These are phyloP conservation scores for Nitzschia inconspicua DNA, from an alignment of 108 stramenopile genomes.

Conservation along the genomic window DNA sequence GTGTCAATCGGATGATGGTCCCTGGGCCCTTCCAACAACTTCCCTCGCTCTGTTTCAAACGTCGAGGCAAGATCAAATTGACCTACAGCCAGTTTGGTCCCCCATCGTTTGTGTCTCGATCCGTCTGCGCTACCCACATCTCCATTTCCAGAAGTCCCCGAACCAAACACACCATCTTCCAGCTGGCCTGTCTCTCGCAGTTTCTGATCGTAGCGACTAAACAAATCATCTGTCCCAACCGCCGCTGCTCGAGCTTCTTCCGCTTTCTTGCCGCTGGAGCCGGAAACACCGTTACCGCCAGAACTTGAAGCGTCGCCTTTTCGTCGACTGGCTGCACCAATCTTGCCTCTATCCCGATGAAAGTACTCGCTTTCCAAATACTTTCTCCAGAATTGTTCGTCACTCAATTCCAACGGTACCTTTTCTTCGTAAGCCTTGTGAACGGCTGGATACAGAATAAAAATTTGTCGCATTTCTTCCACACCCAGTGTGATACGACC, in stretches of 20 bases:
- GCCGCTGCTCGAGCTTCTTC: slow-evolving; percentile 75
- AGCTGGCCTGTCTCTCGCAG: slow-evolving; percentile 22
- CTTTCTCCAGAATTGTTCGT: slow-evolving; percentile 88
- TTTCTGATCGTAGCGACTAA: slow-evolving; percentile 73
- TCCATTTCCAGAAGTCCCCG: slow-evolving; percentile 2
- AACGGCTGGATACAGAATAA: slow-evolving; percentile 86
- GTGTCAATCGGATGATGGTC: slow-evolving; percentile 61
- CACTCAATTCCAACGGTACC: slow-evolving; percentile 80
- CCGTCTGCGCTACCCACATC: slow-evolving; percentile 1
- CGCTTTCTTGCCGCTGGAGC: slow-evolving; percentile 15
- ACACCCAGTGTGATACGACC: slow-evolving; percentile 46
- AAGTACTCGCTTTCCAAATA: slow-evolving; percentile 87
- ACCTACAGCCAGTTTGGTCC: slow-evolving; percentile 65
- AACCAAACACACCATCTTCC: background rate
- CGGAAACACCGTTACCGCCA: background rate
- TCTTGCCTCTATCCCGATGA: slow-evolving; percentile 82
- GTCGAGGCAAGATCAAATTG: slow-evolving; percentile 88
- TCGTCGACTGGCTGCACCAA: slow-evolving; percentile 50
- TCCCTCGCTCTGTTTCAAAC: slow-evolving; percentile 76
- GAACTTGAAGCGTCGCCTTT: slow-evolving; percentile 17
- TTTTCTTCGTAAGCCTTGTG: slow-evolving; percentile 92
- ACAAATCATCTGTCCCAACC: slow-evolving; percentile 81
- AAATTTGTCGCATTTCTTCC: slow-evolving; percentile 91
- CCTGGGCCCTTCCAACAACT: slow-evolving; percentile 54
- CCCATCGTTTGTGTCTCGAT: slow-evolving; percentile 24